These are phyloP conservation scores for Cruciata laevipes DNA, from an alignment of 257 asterid species.

Conservation along the genomic window DNA sequence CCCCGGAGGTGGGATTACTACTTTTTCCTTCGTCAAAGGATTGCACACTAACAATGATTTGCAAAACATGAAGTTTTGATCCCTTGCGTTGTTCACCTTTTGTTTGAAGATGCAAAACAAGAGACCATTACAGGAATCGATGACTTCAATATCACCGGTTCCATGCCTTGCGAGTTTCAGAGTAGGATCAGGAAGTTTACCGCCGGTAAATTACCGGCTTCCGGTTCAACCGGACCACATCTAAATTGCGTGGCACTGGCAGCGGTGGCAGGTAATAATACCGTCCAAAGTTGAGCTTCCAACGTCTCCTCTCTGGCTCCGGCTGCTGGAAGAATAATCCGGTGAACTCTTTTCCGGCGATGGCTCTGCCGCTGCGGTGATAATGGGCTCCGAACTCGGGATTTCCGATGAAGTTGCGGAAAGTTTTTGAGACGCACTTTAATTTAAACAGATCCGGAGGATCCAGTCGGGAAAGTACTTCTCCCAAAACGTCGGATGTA, in stretches of 20 bases:
- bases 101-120: background rate
- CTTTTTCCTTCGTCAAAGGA: constrained; percentile 4
- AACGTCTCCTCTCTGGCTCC: background rate
- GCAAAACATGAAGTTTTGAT: no score
- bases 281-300: background rate
- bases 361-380: background rate
- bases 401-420: background rate
- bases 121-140: constrained; percentile 11
- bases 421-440: background rate
- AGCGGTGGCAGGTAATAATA: no score
- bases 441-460: background rate
- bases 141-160: background rate
- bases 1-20: background rate
- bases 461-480: background rate
- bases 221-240: background rate
- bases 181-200: background rate
- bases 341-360: background rate
- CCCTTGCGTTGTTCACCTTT: background rate
- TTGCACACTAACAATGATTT: background rate
- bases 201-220: constrained; percentile 6
- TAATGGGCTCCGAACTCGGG: background rate
- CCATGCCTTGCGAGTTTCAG: background rate
- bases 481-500: background rate
- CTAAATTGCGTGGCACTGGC: no score
- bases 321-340: background rate